phyloP scores from a whole-genome alignment of 1,139 yeast species.

The Yamadazyma aaseri region DNA sequence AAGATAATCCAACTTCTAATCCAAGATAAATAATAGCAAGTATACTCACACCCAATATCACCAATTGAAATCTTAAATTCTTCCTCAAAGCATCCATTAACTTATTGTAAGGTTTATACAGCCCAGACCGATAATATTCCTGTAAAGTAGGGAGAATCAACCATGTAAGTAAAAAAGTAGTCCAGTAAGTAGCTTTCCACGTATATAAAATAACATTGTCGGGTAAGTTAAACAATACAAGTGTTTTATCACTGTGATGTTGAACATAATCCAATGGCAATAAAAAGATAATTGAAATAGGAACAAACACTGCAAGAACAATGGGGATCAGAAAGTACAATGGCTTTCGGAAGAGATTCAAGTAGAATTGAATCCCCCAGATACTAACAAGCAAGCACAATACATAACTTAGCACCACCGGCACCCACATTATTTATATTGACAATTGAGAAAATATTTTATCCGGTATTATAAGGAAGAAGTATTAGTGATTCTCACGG shows the following conservation, averaged over 20 bases:
- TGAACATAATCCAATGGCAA: slow-evolving; percentile 44
- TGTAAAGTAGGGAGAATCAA: slow-evolving; percentile 67
- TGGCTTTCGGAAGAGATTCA: slow-evolving; percentile 38
- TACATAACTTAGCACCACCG: slow-evolving; percentile 27
- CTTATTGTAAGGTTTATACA: slow-evolving; percentile 45
- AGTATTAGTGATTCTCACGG: too few relatives aligned
- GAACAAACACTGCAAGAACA: slow-evolving; percentile 42
- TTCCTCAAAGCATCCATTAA: slow-evolving; percentile 56
- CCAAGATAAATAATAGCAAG: slow-evolving; percentile 61
- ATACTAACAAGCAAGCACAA: slow-evolving; percentile 30
- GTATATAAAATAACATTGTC: slow-evolving; percentile 49
- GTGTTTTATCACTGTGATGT: slow-evolving; percentile 15
- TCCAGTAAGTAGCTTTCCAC: slow-evolving; percentile 82
- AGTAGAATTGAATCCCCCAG: slow-evolving; percentile 37
- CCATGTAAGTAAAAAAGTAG: slow-evolving; percentile 76
- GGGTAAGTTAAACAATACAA: slow-evolving; percentile 28
- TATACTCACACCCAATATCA: slow-evolving; percentile 52
- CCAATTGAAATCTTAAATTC: slow-evolving; percentile 60
- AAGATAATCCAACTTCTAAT: slow-evolving; percentile 58
- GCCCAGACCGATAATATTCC: slow-evolving; percentile 71
- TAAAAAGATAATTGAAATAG: slow-evolving; percentile 39
- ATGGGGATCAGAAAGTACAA: slow-evolving; percentile 33
- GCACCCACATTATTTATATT: slow-evolving; percentile 27
- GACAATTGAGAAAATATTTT: neutral
- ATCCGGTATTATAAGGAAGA: too few relatives aligned